phyloP scores from a whole-genome alignment of 495 filamentous ascomycete species.

The Baudoinia panamericana region DNA sequence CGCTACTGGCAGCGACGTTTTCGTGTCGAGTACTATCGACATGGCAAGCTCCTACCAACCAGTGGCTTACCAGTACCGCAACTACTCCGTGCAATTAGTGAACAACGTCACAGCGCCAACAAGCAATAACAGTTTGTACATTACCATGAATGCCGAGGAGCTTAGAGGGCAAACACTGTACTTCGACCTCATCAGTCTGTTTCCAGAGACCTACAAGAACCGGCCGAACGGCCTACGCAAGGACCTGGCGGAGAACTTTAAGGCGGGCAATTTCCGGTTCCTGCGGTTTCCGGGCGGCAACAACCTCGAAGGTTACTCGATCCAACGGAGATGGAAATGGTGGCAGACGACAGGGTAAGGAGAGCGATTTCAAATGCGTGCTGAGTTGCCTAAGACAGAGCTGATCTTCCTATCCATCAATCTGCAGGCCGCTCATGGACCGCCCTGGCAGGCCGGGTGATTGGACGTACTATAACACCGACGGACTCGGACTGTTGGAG shows the following conservation, averaged over 20 bases:
- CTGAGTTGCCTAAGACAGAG: too few species aligned
- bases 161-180: constrained; percentile 16
- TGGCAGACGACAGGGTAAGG: too few species aligned
- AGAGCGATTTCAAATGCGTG: too few species aligned
- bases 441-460: constrained; percentile 22
- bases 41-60: constrained; percentile 31
- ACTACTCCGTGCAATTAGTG: constrained; percentile 17
- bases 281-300: constrained; percentile 21
- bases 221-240: constrained; percentile 23
- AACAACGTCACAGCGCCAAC: constrained; percentile 25
- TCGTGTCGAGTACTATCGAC: constrained; percentile 30
- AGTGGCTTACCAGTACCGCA: constrained; percentile 32
- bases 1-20: constrained; percentile 35
- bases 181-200: constrained; percentile 28
- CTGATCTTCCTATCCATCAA: too few species aligned
- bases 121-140: constrained; percentile 24
- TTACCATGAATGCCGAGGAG: constrained; percentile 23
- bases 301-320: constrained; percentile 26
- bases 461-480: constrained; percentile 27
- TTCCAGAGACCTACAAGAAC: constrained; percentile 26
- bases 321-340: constrained; percentile 23
- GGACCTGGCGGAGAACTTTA: constrained; percentile 23
- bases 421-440: constrained; percentile 23
- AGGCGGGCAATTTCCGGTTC: constrained; percentile 13
- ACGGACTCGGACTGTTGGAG: constrained; percentile 26